A percentile compares a stretch with the other conserved stretches of the same genome.
Conservation (phyloP, 176 grass and related monocot genomes). For the Luzula sylvatica region DNA sequence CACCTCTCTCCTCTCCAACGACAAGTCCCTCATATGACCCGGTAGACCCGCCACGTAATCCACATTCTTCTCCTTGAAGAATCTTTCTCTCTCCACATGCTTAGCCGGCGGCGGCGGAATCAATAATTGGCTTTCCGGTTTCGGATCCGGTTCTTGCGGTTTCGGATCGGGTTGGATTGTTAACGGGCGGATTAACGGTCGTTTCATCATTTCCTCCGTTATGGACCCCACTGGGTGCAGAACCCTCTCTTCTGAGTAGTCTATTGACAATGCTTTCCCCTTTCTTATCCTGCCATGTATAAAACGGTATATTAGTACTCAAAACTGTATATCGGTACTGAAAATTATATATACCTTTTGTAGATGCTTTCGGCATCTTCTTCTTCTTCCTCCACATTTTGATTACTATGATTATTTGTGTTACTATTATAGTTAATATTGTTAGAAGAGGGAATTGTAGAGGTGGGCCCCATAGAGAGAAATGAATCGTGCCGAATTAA, state of each 20-base stretch:
- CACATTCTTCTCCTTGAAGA: conserved; percentile 64
- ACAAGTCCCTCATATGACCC: conserved; percentile 46
- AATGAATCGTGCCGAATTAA: conserved; percentile 59
- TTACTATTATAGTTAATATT: conserved; percentile 50
- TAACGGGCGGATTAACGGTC: conserved; percentile 62
- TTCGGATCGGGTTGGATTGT: conserved; percentile 28
- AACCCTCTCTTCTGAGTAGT: conserved; percentile 22
- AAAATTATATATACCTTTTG: conserved; percentile 40
- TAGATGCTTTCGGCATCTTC: conserved; percentile 87
- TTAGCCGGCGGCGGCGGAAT: conserved; percentile 65
- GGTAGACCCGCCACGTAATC: conserved; percentile 19
- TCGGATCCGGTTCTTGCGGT: conserved; percentile 4
- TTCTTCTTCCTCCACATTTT: conserved; percentile 56
- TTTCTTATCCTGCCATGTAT: conserved; percentile 46
- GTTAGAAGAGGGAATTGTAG: conserved; percentile 33
- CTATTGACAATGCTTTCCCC: conserved; percentile 75
- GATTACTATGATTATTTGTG: conserved; percentile 52
- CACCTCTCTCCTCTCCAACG: conserved; percentile 47
- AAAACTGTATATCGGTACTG: neutral
- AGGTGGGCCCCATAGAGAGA: conserved; percentile 68
- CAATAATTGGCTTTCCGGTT: conserved; percentile 23
- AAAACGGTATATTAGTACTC: neutral
- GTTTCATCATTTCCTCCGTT: conserved; percentile 59
- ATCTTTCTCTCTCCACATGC: conserved; percentile 61
- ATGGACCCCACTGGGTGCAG: conserved; percentile 39